Evolutionary conservation across 2,329 filamentous ascomycete genomes (phyloP), one percentile per base, ranked within the genome.

Genomic region (Cytospora piceicola): DNA sequence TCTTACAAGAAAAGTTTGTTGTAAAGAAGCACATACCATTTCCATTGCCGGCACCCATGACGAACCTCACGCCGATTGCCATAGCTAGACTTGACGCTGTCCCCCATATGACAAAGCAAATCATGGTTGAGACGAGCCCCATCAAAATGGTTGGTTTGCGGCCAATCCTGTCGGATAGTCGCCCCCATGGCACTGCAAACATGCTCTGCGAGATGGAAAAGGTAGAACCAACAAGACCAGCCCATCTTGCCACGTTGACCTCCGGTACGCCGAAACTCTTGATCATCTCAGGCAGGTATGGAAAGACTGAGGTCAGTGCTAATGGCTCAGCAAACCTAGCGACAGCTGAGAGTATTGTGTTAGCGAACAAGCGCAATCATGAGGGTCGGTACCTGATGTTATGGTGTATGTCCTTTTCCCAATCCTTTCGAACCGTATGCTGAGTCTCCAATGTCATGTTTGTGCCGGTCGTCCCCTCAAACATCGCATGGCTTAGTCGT

Each of bases 11-110:
- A 62, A 32, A 15, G 58, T 57, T 12, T 36, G 6, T 15, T 24
- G n/a, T 34, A 52, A 39, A 56, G 17, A 0, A 8, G 29, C 49
- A 75, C 79, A 36, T 73, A 88, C 86, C 86, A 74, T 97, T 98
- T 62, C 94, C 95, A 74, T 97, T 97, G 54, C 91, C 89, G 12
- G 89, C 84, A 1, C 95, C 94, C 71, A 92, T 86, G n/a, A 97
- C 80, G 8, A 88, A 90, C 73, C 94, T 87, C 15, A 92, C 85
- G 4, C 83, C 75, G 51, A 99, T 89, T 0, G 94, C 91, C 91
- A 95, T 94, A 4, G 87, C 78, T 12, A 98, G 78, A 69, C 83
- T 92, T 4, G 85, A 90, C 0, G 93, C 93, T 77, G 97, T 88
- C 8, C 95, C 94, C 86, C 94, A 97, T 27, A 93, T 70, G 24